Percentiles rank a stretch among this genome's conserved stretches.
phyloP scores from a whole-genome alignment of 23 red algal species.

The Rhodosorus marinus region DNA sequence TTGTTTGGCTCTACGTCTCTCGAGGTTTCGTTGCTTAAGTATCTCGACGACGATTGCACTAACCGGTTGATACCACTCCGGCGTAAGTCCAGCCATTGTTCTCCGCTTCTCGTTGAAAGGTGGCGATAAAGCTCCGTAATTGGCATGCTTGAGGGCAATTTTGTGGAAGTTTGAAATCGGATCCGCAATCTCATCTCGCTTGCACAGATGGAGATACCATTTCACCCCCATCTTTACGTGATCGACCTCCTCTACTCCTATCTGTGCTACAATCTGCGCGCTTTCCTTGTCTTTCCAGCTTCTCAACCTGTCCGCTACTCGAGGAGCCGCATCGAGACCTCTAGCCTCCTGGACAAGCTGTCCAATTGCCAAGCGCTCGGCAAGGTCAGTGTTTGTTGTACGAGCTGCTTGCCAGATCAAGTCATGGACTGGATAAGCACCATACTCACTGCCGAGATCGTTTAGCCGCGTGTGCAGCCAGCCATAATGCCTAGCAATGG shows the following conservation, averaged over 20 bases:
- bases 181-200: background rate
- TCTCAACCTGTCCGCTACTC: conserved; percentile 15
- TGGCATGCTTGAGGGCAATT: conserved; percentile 20
- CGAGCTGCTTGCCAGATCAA: conserved; percentile 43
- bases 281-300: conserved; percentile 16
- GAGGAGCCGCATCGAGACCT: conserved; percentile 53
- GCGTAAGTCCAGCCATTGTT: conserved; percentile 15
- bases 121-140: conserved; percentile 38
- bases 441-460: conserved; percentile 25
- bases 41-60: no score
- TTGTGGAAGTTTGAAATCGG: conserved; percentile 17
- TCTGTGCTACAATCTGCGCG: conserved; percentile 16
- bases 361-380: conserved; percentile 28
- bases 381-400: conserved; percentile 6
- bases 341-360: conserved; percentile 45
- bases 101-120: conserved; percentile 44
- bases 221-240: conserved; percentile 43
- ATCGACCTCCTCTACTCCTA: conserved; percentile 38
- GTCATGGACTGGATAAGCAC: conserved; percentile 41
- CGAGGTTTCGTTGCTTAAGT: no score
- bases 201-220: conserved; percentile 35
- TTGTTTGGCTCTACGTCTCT: no score
- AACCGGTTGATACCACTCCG: conserved; percentile 65
- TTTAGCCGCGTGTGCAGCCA: conserved; percentile 23
- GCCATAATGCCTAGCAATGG: conserved; percentile 38